Evolutionary conservation across 2,329 filamentous ascomycete genomes (phyloP), one percentile per base, ranked within the genome.

Genomic region (Drechslera avenae): DNA sequence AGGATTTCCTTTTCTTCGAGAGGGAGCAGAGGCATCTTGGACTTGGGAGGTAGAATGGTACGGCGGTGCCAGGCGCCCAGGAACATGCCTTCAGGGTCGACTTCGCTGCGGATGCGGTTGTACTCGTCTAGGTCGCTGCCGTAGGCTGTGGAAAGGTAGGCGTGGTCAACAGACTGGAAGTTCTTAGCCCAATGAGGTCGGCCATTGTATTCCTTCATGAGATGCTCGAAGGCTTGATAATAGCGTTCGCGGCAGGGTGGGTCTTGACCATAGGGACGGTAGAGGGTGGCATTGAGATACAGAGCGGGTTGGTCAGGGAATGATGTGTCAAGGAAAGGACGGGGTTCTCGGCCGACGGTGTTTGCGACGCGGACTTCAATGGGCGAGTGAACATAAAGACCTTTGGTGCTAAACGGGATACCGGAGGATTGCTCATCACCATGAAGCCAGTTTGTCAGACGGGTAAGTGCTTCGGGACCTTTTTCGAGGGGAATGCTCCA

Each of bases 131-230:
- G 78, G 39, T 86, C 77, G n/a, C 79, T 72, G 33, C 87, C 87
- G 69, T 94, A 95, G 72, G 90, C 84, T 1, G 73, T 71, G 51
- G 83, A 81, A 35, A 96, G 80, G 23, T 89, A 84, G 0, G 77
- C 65, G 9, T 82, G 80, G 4, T 79, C 75, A 3, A 82, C 79
- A 7, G 81, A 80, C 18, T 64, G 78, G 73, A 95, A 96, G 72
- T 96, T 96, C 81, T 96, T 96, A 6, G 91, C 91, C 90, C 91
- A 96, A 74, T 96, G 91, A 14, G 91, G 91, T 37, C 83, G 83
- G 7, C 88, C 91, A 44, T 88, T 89, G 62, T 95, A 78, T 36
- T 95, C 89, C 52, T 85, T 86, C 91, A 96, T 96, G 37, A 96
- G 79, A 80, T 87, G 93, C 73, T 96, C 91, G 59, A 96, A 96